Conservation (phyloP, 176 grass and related monocot species). For the Triticum timopheevii region DNA sequence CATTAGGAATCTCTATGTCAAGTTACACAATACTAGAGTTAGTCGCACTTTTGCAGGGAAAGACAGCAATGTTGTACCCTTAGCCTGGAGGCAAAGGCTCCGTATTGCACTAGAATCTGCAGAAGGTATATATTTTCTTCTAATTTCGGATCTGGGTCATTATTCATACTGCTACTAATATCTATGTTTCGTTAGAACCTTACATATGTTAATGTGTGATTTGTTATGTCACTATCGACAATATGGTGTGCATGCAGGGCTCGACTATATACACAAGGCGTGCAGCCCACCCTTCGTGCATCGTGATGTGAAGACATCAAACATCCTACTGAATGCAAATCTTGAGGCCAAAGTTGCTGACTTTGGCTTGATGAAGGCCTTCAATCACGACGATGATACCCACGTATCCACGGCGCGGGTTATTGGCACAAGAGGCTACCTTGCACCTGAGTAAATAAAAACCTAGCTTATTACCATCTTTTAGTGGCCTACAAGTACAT, state of each 20-base stretch:
- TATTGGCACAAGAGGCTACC: slow-evolving; percentile 43
- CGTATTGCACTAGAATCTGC: slow-evolving; percentile 52
- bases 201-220: background rate
- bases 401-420: slow-evolving; percentile 24
- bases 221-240: background rate
- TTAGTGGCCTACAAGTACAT: no score
- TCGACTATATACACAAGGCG: slow-evolving; percentile 53
- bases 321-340: slow-evolving; percentile 48
- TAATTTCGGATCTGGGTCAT: no score
- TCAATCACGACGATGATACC: background rate
- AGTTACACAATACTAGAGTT: no score
- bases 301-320: slow-evolving; percentile 53
- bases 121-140: slow-evolving; percentile 27
- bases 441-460: slow-evolving; percentile 37
- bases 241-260: slow-evolving; percentile 16
- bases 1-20: no score
- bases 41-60: background rate
- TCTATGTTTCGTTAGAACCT: no score
- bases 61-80: background rate
- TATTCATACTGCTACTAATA: no score
- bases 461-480: no score
- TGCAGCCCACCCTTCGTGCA: slow-evolving; percentile 48
- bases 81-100: slow-evolving; percentile 47
- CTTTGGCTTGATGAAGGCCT: slow-evolving; percentile 41
- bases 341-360: slow-evolving; percentile 13